Evolutionary conservation across 225 moss, liverwort and hornwort genomes (phyloP).

Genomic region (Polytrichum commune): DNA sequence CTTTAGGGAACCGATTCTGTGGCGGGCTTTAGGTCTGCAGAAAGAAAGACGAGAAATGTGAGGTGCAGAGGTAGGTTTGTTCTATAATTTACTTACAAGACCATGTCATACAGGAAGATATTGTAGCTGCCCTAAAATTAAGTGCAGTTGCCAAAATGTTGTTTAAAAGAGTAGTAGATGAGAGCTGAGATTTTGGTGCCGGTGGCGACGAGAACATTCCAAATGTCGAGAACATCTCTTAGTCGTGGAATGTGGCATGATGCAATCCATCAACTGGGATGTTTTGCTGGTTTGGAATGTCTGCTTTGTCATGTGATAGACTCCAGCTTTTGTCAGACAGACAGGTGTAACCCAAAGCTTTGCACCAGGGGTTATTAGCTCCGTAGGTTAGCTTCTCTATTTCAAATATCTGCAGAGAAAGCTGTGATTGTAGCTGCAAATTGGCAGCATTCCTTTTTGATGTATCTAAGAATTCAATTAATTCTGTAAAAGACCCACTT

Average conservation of each 20-base stretch:
- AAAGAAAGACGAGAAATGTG: neutral
- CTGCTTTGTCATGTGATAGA: too few relatives aligned
- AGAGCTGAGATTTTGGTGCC: neutral
- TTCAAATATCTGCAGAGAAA: too few relatives aligned
- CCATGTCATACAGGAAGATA: too few relatives aligned
- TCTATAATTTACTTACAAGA: neutral
- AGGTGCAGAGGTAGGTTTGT: neutral
- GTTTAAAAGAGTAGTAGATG: neutral
- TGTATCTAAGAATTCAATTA: too few relatives aligned
- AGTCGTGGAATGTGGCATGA: neutral
- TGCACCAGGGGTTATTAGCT: too few relatives aligned
- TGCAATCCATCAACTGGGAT: slow-evolving; percentile 2
- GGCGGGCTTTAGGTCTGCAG: neutral
- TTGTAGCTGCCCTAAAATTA: too few relatives aligned
- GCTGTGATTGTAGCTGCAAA: too few relatives aligned
- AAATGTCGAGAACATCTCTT: neutral
- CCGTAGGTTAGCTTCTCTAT: too few relatives aligned
- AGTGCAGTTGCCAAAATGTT: neutral
- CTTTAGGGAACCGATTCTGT: neutral
- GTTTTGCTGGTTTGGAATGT: neutral
- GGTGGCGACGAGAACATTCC: neutral
- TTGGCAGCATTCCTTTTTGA: too few relatives aligned
- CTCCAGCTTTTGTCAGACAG: too few relatives aligned
- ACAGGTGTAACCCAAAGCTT: too few relatives aligned
- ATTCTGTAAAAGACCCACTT: too few relatives aligned